phyloP scores from a whole-genome alignment of 2,329 filamentous ascomycete genomes.

The Beauveria asiatica region DNA sequence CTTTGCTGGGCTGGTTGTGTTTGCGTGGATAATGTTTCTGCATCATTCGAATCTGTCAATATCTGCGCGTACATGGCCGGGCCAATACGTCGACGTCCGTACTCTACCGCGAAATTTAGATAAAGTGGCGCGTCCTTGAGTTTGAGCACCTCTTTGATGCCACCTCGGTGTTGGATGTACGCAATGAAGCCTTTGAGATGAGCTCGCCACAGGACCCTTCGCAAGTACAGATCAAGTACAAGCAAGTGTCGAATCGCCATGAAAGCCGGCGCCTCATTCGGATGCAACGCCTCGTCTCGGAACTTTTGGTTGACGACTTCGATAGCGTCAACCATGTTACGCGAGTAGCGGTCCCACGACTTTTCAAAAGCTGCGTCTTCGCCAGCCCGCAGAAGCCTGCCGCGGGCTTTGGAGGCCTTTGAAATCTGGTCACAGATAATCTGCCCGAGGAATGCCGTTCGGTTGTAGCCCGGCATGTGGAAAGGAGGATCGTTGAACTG shows the following conservation, averaged over 20 bases:
- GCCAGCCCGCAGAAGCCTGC: neutral
- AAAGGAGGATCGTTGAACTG: neutral
- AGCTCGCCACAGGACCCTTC: neutral
- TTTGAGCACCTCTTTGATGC: neutral
- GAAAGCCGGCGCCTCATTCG: neutral
- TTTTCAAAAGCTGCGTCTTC: neutral
- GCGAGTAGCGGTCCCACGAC: neutral
- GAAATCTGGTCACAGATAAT: conserved; percentile 1
- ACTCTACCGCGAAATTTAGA: neutral
- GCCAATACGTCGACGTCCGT: neutral
- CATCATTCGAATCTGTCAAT: neutral
- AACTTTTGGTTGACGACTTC: neutral
- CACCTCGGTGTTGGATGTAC: neutral
- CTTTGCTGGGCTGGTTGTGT: neutral
- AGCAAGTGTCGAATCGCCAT: neutral
- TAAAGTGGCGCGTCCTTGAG: neutral
- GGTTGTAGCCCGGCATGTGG: neutral
- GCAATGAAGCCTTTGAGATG: neutral
- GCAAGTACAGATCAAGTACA: neutral
- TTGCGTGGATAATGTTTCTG: conserved; percentile 3
- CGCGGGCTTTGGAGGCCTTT: neutral
- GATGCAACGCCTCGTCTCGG: neutral
- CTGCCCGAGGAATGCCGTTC: neutral
- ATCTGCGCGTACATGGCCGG: neutral
- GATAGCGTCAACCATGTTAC: neutral